Conservation (phyloP, 2,329 filamentous ascomycete genomes). For the Myriosclerotinia curreyana region DNA sequence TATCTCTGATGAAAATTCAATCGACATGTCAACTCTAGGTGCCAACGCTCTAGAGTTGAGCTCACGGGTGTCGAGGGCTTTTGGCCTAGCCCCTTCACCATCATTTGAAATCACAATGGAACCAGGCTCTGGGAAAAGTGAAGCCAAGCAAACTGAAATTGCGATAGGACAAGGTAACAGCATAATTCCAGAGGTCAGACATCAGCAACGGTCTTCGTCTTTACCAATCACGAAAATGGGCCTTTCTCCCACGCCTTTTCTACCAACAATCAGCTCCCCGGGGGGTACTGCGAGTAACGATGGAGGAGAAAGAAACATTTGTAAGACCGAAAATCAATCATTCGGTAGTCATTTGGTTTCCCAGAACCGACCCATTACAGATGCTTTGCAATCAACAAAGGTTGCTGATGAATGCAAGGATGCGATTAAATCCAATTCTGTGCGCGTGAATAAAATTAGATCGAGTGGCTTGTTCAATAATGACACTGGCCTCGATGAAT, state of each 20-base stretch:
- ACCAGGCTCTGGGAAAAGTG: not conserved
- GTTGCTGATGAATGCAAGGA: not conserved
- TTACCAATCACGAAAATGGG: not conserved
- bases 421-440: not conserved
- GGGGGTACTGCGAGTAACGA: not conserved
- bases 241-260: not conserved
- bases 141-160: not conserved
- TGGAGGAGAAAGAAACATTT: not conserved
- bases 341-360: too few species aligned
- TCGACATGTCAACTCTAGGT: constrained; percentile 28
- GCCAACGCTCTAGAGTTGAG: constrained; percentile 31
- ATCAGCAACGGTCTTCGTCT: constrained; percentile 6
- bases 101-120: constrained; percentile 26
- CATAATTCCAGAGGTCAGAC: not conserved
- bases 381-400: not conserved
- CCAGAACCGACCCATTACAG: not conserved
- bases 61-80: constrained; percentile 33
- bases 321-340: not conserved
- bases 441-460: constrained; percentile 9
- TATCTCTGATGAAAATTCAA: constrained; percentile 18
- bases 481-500: constrained; percentile 27
- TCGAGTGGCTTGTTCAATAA: constrained; percentile 27
- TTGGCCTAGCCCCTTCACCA: constrained; percentile 27
- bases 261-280: not conserved
- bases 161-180: not conserved